phyloP scores from a whole-genome alignment of 2,329 filamentous ascomycete species.

The Exophiala alcalophila region DNA sequence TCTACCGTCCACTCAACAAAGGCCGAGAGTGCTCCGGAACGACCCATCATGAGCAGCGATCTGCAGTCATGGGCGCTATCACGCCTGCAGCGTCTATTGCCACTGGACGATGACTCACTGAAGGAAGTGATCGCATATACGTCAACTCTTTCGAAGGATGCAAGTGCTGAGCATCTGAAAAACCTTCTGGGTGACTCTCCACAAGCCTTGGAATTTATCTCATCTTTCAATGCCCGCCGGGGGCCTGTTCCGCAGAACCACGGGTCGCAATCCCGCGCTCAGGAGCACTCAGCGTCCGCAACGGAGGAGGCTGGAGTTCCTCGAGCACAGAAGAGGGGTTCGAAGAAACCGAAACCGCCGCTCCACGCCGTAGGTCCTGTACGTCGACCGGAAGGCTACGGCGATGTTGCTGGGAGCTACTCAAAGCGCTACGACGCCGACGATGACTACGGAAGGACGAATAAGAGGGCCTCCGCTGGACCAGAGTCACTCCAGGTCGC shows the following conservation, averaged over 20 bases:
- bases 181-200: constrained; percentile 85
- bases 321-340: constrained; percentile 41
- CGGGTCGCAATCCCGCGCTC: too few relatives aligned
- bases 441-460: constrained; percentile 3
- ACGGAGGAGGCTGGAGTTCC: constrained; percentile 27
- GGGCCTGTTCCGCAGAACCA: too few relatives aligned
- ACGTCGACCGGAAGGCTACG: constrained; percentile 62
- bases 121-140: constrained; percentile 82
- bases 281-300: neutral
- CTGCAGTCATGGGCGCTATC: constrained; percentile 58
- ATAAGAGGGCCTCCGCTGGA: constrained; percentile 45
- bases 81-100: constrained; percentile 75
- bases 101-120: constrained; percentile 79
- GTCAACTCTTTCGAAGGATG: constrained; percentile 68
- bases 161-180: constrained; percentile 79
- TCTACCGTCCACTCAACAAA: too few relatives aligned
- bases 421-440: constrained; percentile 61
- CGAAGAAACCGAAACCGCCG: constrained; percentile 57
- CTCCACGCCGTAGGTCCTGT: constrained; percentile 62
- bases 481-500: constrained; percentile 48
- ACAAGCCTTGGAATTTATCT: constrained; percentile 68
- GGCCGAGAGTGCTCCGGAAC: too few relatives aligned
- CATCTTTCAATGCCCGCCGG: constrained; percentile 68
- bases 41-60: constrained; percentile 37
- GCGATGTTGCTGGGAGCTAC: constrained; percentile 67